A percentile compares a stretch with the other conserved stretches of the same genome.
These are phyloP conservation scores for Pythium phragmitis DNA, from an alignment of 352 stramenopile genomes.

Conservation along the genomic window DNA sequence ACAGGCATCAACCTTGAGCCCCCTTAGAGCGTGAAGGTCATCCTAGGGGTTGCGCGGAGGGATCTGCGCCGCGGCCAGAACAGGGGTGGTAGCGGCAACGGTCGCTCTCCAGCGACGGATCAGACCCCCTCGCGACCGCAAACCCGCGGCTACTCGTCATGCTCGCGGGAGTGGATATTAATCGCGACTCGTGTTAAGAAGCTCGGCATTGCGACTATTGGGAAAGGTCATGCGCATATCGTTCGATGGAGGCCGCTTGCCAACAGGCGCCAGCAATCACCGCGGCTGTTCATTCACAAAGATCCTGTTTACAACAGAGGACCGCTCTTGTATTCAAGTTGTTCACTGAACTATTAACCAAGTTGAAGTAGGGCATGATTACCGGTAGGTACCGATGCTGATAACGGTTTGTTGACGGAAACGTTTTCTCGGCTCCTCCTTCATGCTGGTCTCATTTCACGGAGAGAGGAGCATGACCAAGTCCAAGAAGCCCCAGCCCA, in stretches of 20 bases:
- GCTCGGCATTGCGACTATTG: neutral
- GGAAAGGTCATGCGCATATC: neutral
- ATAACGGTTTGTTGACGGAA: constrained; percentile 18
- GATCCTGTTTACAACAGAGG: neutral
- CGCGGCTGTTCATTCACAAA: neutral
- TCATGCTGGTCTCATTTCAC: constrained; percentile 1
- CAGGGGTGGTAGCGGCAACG: neutral
- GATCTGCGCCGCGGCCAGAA: too few relatives aligned
- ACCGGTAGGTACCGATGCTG: constrained; percentile 1
- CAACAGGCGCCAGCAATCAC: neutral
- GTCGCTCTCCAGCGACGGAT: neutral
- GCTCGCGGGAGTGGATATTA: too few relatives aligned
- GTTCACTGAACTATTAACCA: neutral
- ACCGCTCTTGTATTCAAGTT: neutral
- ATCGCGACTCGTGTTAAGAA: neutral
- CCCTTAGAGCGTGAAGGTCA: too few relatives aligned
- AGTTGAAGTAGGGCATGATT: constrained; percentile 3
- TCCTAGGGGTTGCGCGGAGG: too few relatives aligned
- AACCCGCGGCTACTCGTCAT: too few relatives aligned
- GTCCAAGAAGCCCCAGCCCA: constrained; percentile 18
- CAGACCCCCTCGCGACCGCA: too few relatives aligned
- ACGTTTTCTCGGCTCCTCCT: neutral
- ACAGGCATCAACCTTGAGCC: neutral
- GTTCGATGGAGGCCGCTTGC: neutral
- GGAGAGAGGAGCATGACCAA: constrained; percentile 21